Evolutionary conservation across 495 filamentous ascomycete species (phyloP), one percentile per base, ranked within the genome.

Genomic region (Lindgomyces ingoldianus): DNA sequence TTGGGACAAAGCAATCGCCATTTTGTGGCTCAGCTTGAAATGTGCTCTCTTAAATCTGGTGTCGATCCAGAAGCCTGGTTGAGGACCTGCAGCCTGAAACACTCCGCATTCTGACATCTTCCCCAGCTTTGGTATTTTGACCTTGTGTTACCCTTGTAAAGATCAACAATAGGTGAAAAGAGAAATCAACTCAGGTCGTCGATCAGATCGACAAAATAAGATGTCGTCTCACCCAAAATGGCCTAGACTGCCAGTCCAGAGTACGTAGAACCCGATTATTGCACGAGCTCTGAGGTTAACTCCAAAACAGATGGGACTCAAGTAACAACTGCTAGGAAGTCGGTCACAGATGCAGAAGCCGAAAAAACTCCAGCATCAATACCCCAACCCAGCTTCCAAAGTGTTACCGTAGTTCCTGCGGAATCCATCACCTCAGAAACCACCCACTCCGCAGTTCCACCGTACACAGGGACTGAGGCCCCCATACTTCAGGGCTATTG

Each of bases 401-500:
- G 33, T 39, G 33, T 39, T 14, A 39, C 33, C 6, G 33, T 39
- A 74, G 33, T 39, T 6, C 33, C 33, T 6, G 33, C 33, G 33
- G 14, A 6, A 6, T 6, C 33, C 6, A 39, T 39, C 33, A 6
- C 33, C 6, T 39, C 33, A 14, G 14, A 6, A 14, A 39, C 33
- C 14, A 39, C 33, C 33, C 6, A 39, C 6, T 6, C 6, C 33
- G 33, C 33, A 39, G 14, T 6, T 14, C 6, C 14, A 39, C 33
- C 33, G 14, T 6, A 6, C 14, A 39, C 14, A 39, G 6, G 6
- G 33, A 39, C 33, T 6, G 33, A 14, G 14, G 33, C 33, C 6
- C 14, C 33, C 33, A 29, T 64, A 10, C 52, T 64, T 0, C 26
- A 64, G 22, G 60, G 60, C n/a, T 64, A 64, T 41, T 64, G 60